Evolutionary conservation across 202 grass and related monocot species (phyloP), one percentile per base, ranked within the genome.

Genomic region (Panicum hallii): DNA sequence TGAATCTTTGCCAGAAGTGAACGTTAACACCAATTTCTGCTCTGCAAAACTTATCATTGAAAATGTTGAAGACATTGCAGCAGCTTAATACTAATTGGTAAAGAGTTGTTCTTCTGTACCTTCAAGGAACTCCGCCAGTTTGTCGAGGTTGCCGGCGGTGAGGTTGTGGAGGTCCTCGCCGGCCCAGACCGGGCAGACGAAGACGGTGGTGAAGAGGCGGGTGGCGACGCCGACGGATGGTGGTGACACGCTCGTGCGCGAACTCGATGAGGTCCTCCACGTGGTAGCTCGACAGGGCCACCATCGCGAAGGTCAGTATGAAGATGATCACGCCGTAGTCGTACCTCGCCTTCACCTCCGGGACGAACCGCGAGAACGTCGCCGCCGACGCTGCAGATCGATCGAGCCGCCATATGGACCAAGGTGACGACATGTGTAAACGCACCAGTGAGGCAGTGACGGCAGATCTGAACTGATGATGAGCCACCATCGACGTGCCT

Each of bases 281-380:
- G 36, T 92, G 87, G 86, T 93, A 98, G 90, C 95, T 98, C 12
- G 95, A 98, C 30, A 98, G 89, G 4, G 92, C 78, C 64, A 95
- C 95, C 20, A 98, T 74, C 79, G 89, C 83, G 85, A 98, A 98
- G 48, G 95, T 95, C 4, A 98, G 87, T 72, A 98, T 93, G 80
- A 98, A 98, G 63, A 98, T 98, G n/a, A 81, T 84, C 64, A 95
- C 91, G 0, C 92, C 95, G 70, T 98, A 98, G 80, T 98, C 95
- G 63, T 98, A 98, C 79, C 69, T 78, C 10, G 91, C 95, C 83
- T 98, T 95, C 19, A 98, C 52, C 87, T 92, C 95, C 46, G 95
- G 95, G 83, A 98, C 89, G 87, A 95, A 98, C 16, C 93, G 84
- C 38, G 89, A 93, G 83, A 98, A 98, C 10, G 95, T 98, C 45